Base-by-base conservation (phyloP, 2,329 filamentous ascomycete species). In the Amphichorda felina region DNA sequence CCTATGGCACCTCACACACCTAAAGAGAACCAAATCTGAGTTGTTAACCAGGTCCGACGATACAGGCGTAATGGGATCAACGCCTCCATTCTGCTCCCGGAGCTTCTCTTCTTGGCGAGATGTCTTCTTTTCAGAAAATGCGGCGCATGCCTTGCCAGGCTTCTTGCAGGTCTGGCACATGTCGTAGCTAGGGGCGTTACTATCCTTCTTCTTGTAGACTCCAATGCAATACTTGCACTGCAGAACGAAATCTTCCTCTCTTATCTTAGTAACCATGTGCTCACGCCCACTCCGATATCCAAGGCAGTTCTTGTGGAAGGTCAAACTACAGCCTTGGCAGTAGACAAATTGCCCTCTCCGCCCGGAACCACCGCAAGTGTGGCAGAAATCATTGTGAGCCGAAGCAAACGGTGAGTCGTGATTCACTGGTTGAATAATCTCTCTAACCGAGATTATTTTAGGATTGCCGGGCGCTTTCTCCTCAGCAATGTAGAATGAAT, bases 191-290 rank as follows among this genome's bases (percentile, higher is more conserved):
- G 91, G 88, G 1, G 79, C 77, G 14, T 64, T 68, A 0, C 49
- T 42, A 43, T 95, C 85, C 48, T 82, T 88, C 50, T 76, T 77
- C 41, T 65, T 63, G 31, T 77, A 69, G 15, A 70, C 51, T 4
- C 79, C 79, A 41, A 96, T 70, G 53, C 91, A 98, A 38, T 79
- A 82, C 44, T 78, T 80, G 59, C 91, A 98, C 53, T 98, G 91
- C 27, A 98, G 62, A 13, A 98, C 79, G 46, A 94, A 96, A 26
- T 80, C 59, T 2, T 80, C 75, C 1, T 80, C 65, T 2, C 67
- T 78, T 35, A 95, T 59, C 54, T 96, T 98, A 17, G 87, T 96
- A 8, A 85, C 85, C 25, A 91, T 62, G 53, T 96, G 91, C n/a
- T 94, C 86, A 40, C 91, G 72, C 10, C 55, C 64, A 35, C 70